Evolutionary conservation across 805 yeast genomes (phyloP), one percentile per base, ranked within the genome.

Genomic region (Suhomyces sp.): DNA sequence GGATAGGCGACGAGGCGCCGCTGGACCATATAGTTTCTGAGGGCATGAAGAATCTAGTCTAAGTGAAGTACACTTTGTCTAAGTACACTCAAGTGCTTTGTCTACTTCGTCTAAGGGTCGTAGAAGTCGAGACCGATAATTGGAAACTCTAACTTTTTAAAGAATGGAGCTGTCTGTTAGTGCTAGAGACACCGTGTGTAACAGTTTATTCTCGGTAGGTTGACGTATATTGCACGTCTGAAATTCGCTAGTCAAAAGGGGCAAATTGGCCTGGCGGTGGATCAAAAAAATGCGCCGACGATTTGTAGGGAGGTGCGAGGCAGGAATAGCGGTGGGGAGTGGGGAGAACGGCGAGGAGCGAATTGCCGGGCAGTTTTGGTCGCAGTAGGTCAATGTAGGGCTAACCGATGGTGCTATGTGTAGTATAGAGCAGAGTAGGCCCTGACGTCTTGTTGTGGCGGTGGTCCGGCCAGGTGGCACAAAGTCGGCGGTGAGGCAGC

Each of bases 11-110:
- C 12, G 52, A 46, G 38, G 48, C 50, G 44, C 54, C 44, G 44
- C 46, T 59, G 19, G 78, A 71, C 78, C 78, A 73, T 50, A 74
- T 74, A n/a, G 79, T 73, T 59, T 74, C 79, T 1, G 73, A 64
- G 42, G 70, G 70, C 74, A 69, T 71, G 12, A 12, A n/a, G n/a
- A 12, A 5, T 29, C n/a, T 29, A 27, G 31, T 27, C 10, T 10
- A 8, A 26, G 10, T 26, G 29, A 26, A 2, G 7, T 26, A 9
- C 13, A 9, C 31, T 27, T 27, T 13, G 31, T 9, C 31, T 12
- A 29, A 29, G 26, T 4, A 24, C 4, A 24, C n/a, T n/a, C n/a
- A n/a, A n/a, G n/a, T n/a, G n/a, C n/a, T n/a, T n/a, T n/a, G n/a
- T n/a, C n/a, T n/a, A n/a, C n/a, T n/a, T n/a, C n/a, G 29, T 29